These are phyloP conservation scores for Xylaria multiplex DNA, from an alignment of 2,329 filamentous ascomycete genomes.

Conservation along the genomic window DNA sequence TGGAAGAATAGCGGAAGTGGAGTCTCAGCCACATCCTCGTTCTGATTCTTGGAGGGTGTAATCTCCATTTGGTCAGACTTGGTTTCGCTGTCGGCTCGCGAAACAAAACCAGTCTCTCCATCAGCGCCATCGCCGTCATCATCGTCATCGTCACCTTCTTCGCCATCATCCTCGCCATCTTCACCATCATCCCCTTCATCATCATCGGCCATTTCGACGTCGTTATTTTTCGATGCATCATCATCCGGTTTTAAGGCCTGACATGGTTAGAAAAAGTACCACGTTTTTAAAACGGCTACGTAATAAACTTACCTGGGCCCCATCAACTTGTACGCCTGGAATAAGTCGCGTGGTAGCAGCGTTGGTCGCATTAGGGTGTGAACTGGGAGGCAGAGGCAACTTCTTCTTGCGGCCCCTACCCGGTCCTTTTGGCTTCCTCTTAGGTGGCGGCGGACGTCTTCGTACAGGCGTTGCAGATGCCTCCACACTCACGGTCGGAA, in stretches of 20 bases:
- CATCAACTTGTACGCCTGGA: constrained; percentile 53
- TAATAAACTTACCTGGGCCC: constrained; percentile 53
- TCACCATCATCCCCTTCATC: constrained; percentile 60
- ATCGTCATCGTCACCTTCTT: constrained; percentile 58
- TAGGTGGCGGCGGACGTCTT: constrained; percentile 78
- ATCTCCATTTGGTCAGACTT: constrained; percentile 50
- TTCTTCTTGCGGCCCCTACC: constrained; percentile 84
- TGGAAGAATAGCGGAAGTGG: constrained; percentile 36
- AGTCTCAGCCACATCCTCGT: constrained; percentile 36
- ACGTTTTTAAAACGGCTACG: neutral
- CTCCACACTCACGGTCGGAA: constrained; percentile 64
- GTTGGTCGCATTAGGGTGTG: constrained; percentile 50
- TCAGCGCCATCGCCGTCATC: constrained; percentile 56
- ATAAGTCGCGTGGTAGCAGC: constrained; percentile 53
- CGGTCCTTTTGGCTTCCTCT: constrained; percentile 82
- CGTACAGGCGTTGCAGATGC: constrained; percentile 58
- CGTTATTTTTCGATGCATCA: constrained; percentile 57
- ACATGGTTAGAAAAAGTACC: constrained; percentile 36
- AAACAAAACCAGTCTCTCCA: constrained; percentile 55
- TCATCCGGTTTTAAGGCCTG: constrained; percentile 56
- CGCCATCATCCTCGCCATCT: constrained; percentile 59
- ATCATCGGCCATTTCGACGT: constrained; percentile 65
- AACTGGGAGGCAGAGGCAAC: constrained; percentile 52
- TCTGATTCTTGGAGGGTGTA: constrained; percentile 44
- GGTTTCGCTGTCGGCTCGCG: constrained; percentile 47